Conservation (phyloP, 2,329 filamentous ascomycete genomes). For the Hypoxylon sp. region DNA sequence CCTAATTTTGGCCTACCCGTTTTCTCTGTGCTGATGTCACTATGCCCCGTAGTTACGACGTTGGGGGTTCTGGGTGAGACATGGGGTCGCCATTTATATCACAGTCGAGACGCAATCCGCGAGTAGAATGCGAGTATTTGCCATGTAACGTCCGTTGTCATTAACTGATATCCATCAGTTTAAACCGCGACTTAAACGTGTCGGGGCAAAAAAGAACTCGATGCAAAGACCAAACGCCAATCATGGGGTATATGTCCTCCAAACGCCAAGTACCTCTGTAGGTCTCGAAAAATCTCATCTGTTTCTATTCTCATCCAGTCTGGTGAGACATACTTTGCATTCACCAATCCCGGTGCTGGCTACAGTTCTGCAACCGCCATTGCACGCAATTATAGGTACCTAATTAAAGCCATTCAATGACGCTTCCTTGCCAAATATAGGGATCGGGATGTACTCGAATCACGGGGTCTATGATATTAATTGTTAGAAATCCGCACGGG, state of each 20-base stretch:
- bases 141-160: neutral
- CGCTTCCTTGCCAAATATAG: slow-evolving; percentile 51
- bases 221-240: slow-evolving; percentile 22
- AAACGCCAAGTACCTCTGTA: slow-evolving; percentile 34
- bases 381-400: neutral
- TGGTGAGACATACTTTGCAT: neutral
- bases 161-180: slow-evolving; percentile 2
- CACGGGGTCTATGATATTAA: slow-evolving; percentile 48
- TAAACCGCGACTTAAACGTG: neutral
- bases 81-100: neutral
- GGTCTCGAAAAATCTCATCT: slow-evolving; percentile 8
- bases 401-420: slow-evolving; percentile 51
- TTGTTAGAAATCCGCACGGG: neutral
- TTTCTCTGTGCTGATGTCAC: neutral
- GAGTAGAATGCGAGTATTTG: neutral
- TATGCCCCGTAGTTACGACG: neutral
- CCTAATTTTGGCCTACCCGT: slow-evolving; percentile 2
- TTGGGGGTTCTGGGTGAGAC: neutral
- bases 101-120: neutral
- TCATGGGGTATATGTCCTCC: slow-evolving; percentile 40
- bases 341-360: neutral
- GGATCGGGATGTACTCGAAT: slow-evolving; percentile 51
- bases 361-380: neutral
- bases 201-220: neutral
- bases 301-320: neutral